Percentiles rank a stretch among this genome's conserved stretches.
Evolutionary conservation across 2,329 filamentous ascomycete species (phyloP).

Genomic region (Thielaviopsis populi): DNA sequence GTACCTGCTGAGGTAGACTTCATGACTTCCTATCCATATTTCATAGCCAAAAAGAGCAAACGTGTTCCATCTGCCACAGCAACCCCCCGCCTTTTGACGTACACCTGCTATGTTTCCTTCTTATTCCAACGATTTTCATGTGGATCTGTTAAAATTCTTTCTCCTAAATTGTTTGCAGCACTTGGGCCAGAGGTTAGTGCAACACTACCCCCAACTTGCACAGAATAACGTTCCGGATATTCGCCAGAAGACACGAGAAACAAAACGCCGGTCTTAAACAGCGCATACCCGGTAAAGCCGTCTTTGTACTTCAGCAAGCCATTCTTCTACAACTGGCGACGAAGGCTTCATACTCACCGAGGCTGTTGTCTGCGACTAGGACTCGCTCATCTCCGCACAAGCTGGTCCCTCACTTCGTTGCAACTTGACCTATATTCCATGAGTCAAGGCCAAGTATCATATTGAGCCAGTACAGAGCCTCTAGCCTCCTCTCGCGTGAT

Average conservation of each 20-base stretch:
- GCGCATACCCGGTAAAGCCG: background rate
- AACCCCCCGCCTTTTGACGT: background rate
- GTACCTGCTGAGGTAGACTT: background rate
- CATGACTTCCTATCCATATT: background rate
- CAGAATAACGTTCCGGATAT: background rate
- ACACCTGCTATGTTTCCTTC: background rate
- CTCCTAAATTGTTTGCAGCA: background rate
- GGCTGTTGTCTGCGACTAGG: background rate
- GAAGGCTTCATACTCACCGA: background rate
- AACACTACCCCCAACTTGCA: background rate
- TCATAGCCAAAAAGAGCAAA: background rate
- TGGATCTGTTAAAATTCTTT: background rate
- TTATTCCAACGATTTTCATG: background rate
- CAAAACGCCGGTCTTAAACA: background rate
- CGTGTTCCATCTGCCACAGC: background rate
- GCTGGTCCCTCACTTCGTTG: background rate
- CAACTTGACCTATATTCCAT: background rate
- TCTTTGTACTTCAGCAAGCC: background rate
- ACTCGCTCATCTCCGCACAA: background rate
- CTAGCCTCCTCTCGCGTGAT: background rate
- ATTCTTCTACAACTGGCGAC: background rate
- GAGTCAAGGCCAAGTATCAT: background rate
- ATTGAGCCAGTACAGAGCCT: background rate
- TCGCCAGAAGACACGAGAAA: background rate
- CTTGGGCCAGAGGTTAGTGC: background rate